Base-by-base conservation (phyloP, 768 basidiomycete genomes). In the Strobilomyces confusus region DNA sequence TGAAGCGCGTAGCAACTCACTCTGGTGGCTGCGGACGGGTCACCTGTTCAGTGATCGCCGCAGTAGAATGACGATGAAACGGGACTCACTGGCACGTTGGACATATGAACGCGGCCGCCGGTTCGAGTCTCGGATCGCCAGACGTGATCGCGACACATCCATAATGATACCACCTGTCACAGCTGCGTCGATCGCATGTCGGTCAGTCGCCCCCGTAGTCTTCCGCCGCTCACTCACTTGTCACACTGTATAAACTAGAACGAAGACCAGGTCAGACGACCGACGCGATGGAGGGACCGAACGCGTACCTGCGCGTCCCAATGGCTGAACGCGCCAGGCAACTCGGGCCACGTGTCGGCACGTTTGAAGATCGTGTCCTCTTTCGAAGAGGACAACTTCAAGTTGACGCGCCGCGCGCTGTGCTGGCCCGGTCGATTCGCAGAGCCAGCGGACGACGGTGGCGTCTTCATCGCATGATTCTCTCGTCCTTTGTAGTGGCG, bases 161-260 rank as follows among this genome's bases (percentile, higher is more conserved):
- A 50, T 75, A 77, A 50, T 82, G 80, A 51, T 77, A 81, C 80
- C 80, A 80, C 50, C 56, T 44, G 2, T 69, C 63, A 49, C 77
- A 79, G 6, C 77, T 78, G 8, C 7, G 44, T 30, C 40, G 5
- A 26, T 20, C 23, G 41, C 23, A 29, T 22, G 34, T 45, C 9
- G 32, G 37, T 55, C 20, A 58, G 38, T 32, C 12, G 8, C 17
- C 23, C 17, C 9, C 13, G 4, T 22, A 4, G 8, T 29, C 20
- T 19, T 4, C 11, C 9, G 19, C 17, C 5, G 22, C n/a, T 0
- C 22, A 61, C 72, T 40, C 44, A 72, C 70, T 58, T 60, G 53
- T 73, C 71, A 26, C 70, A 73, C 52, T 71, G 64, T 23, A 72
- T 67, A 42, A 72, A 69, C 71, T 73, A 26, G 17, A 7, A 30